Base-by-base conservation (phyloP, 2,329 filamentous ascomycete species). In the Kalaharituber pfeilii region DNA sequence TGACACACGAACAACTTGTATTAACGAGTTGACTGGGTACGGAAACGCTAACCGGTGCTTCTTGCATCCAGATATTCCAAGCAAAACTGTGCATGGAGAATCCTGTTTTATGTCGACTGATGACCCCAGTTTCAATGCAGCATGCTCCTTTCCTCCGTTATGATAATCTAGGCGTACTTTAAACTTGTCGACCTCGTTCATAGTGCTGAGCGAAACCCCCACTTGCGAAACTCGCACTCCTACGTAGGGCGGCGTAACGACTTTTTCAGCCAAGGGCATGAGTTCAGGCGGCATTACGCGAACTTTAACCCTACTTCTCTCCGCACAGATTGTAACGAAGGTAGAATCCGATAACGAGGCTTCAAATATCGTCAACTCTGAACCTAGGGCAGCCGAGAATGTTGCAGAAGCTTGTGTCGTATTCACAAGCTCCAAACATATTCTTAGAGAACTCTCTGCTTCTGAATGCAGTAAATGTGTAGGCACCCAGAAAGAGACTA, bases 401-500 rank as follows among this genome's bases (percentile, higher is more conserved):
- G 25, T 47, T 13, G 42, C 15, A 20, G 22, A 8, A 13, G 42
- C 11, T 22, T 47, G 42, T 22, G 42, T 13, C 15, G 42, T 5
- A 47, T 47, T 20, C 24, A 47, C 42, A 11, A 47, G n/a, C 24
- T 47, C 42, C 42, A 47, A 22, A 22, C 42, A 47, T 47, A 47
- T 22, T 22, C 22, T 25, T 2, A 47, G 5, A 20, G 5, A 20
- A 13, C 1, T 22, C 25, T 22, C 42, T 22, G 5, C 3, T 22
- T 47, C 42, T 6, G 18, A 47, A 24, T 5, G 15, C 22, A 47
- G 42, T 15, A 47, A 13, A 24, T 22, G 24, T 20, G 42, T 18
- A 15, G 60, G 61, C 27, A 59, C 57, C 54, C 58, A 56, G 30
- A 60, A 61, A 33, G 55, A 58, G 15, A 61, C 18, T 13, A 62